These are phyloP conservation scores for Talaromyces sp. DNA, from an alignment of 2,329 filamentous ascomycete genomes.

Conservation along the genomic window DNA sequence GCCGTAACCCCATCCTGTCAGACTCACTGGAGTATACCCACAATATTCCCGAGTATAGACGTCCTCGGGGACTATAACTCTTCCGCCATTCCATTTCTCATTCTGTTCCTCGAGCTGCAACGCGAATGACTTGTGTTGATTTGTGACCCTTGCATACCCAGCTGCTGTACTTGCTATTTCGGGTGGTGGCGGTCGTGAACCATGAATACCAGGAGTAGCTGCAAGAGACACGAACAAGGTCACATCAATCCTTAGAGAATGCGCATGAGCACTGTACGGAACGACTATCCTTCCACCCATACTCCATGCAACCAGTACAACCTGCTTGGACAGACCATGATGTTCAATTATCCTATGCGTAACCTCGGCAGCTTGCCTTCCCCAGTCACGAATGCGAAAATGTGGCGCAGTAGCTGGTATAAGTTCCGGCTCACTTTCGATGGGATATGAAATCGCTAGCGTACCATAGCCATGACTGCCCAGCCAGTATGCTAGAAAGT, in stretches of 20 bases:
- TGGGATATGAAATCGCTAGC: slow-evolving; percentile 21
- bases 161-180: background rate
- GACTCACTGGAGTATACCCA: slow-evolving; percentile 12
- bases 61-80: slow-evolving; percentile 10
- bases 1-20: slow-evolving; percentile 8
- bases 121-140: background rate
- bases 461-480: slow-evolving; percentile 16
- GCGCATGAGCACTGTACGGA: slow-evolving; percentile 8
- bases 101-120: slow-evolving; percentile 8
- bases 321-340: background rate
- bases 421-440: slow-evolving; percentile 16
- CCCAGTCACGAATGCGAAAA: slow-evolving; percentile 20
- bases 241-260: slow-evolving; percentile 6
- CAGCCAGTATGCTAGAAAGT: slow-evolving; percentile 21
- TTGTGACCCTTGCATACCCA: slow-evolving; percentile 1
- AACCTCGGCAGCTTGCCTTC: slow-evolving; percentile 17
- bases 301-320: slow-evolving; percentile 17
- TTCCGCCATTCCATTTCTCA: background rate
- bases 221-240: slow-evolving; percentile 16
- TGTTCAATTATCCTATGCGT: slow-evolving; percentile 15
- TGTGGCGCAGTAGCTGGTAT: slow-evolving; percentile 15
- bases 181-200: background rate
- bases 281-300: slow-evolving; percentile 18
- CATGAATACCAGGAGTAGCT: slow-evolving; percentile 16
- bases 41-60: slow-evolving; percentile 14